A percentile compares a stretch with the other conserved stretches of the same genome.
Conservation (phyloP, 2,329 filamentous ascomycete species). For the Sphaerulina populicola region DNA sequence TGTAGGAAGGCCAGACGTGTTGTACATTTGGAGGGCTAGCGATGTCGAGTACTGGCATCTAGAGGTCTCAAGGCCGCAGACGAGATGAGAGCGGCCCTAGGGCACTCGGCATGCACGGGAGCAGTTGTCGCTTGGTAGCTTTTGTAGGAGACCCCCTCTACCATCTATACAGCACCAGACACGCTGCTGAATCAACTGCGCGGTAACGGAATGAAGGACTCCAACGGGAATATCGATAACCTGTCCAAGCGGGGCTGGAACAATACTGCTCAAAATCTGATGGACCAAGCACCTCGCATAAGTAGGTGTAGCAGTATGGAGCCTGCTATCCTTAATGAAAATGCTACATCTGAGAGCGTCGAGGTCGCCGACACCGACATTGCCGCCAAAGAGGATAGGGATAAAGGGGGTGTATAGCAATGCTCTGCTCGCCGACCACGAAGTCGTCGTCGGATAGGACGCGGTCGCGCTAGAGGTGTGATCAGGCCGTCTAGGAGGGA, state of each 20-base stretch:
- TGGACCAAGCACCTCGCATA: slow-evolving; percentile 37
- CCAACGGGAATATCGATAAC: slow-evolving; percentile 14
- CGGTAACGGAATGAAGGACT: slow-evolving; percentile 2
- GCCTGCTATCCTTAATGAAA: slow-evolving; percentile 34
- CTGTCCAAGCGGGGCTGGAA: slow-evolving; percentile 13
- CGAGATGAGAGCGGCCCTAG: no score
- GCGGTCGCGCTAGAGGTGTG: slow-evolving; percentile 31
- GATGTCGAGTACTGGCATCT: no score
- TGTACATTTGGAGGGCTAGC: no score
- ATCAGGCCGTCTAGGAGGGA: slow-evolving; percentile 38
- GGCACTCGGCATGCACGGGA: no score
- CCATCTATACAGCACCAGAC: slow-evolving; percentile 2
- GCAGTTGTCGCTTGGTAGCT: no score
- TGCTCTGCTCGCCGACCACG: slow-evolving; percentile 34
- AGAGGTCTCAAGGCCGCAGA: no score
- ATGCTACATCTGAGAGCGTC: slow-evolving; percentile 27
- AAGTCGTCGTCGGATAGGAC: slow-evolving; percentile 28
- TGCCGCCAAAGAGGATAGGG: slow-evolving; percentile 38
- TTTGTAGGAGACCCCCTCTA: background rate
- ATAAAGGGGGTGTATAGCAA: slow-evolving; percentile 35
- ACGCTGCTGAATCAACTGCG: slow-evolving; percentile 3
- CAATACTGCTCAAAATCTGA: slow-evolving; percentile 27
- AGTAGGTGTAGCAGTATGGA: slow-evolving; percentile 24
- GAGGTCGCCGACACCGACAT: slow-evolving; percentile 14
- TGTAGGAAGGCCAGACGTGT: no score